phyloP scores from a whole-genome alignment of 768 basidiomycete genomes.

The Termitomyces sp. region DNA sequence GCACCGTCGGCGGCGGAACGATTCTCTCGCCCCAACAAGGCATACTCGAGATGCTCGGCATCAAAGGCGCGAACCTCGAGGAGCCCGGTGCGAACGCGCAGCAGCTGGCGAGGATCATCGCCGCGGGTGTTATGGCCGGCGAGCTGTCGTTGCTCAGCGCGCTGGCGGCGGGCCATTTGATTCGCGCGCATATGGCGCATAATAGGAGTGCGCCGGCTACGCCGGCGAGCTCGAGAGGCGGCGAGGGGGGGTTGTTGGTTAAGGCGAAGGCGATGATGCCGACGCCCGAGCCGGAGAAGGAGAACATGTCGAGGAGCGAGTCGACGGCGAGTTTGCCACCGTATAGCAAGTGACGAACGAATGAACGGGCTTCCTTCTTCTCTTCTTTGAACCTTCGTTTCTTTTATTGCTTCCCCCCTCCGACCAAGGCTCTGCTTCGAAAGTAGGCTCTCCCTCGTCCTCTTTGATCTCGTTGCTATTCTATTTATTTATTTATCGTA shows the following conservation, averaged over 20 bases:
- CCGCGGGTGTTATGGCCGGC: constrained; percentile 94
- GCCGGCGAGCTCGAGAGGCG: constrained; percentile 39
- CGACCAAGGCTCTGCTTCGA: too few species aligned
- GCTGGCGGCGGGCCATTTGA: constrained; percentile 91
- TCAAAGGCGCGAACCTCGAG: constrained; percentile 85
- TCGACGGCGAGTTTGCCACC: constrained; percentile 21
- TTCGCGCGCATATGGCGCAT: constrained; percentile 90
- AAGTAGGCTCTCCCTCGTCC: too few species aligned
- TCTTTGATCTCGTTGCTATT: too few species aligned
- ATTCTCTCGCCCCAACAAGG: constrained; percentile 87
- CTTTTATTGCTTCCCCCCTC: too few species aligned
- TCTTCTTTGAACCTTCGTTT: too few species aligned
- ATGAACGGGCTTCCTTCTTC: too few species aligned
- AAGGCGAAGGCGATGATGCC: neutral
- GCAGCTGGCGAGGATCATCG: constrained; percentile 85
- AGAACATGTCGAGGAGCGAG: constrained; percentile 11
- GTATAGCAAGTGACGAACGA: constrained; percentile 10
- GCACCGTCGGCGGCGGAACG: constrained; percentile 96
- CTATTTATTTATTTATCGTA: too few species aligned
- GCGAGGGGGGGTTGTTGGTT: constrained; percentile 9
- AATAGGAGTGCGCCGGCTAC: constrained; percentile 81
- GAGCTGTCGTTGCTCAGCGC: constrained; percentile 91
- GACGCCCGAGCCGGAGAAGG: neutral
- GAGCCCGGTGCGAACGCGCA: constrained; percentile 89
- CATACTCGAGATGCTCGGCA: constrained; percentile 91